Percentiles rank a stretch among this genome's conserved stretches.
phyloP scores from a whole-genome alignment of 805 yeast genomes.

The Clavispora carvajalis region DNA sequence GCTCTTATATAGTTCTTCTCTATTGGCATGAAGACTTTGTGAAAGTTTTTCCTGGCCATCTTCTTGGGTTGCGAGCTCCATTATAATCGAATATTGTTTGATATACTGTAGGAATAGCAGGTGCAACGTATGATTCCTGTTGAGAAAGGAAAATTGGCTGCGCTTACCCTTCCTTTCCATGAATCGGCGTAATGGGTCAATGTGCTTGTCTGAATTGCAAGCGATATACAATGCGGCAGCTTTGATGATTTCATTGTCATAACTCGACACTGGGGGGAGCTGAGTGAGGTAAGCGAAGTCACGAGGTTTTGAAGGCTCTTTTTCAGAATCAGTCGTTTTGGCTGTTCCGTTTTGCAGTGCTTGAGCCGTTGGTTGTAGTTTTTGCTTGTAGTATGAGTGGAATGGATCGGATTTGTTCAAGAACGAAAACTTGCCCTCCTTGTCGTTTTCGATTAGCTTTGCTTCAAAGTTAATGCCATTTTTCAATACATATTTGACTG shows the following conservation, averaged over 20 bases:
- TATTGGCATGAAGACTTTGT: conserved; percentile 16
- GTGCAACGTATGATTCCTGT: conserved; percentile 56
- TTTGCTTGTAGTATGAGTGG: conserved; percentile 52
- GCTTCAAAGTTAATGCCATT: conserved; percentile 67
- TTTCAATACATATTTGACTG: conserved; percentile 62
- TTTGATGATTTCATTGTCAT: conserved; percentile 67
- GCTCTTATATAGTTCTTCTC: conserved; percentile 34
- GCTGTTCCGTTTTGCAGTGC: conserved; percentile 3
- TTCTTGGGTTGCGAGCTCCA: conserved; percentile 12
- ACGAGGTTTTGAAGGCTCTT: conserved; percentile 9
- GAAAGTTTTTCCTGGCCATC: conserved; percentile 3
- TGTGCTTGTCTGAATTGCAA: conserved; percentile 47
- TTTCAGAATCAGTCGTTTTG: conserved; percentile 19
- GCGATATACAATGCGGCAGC: conserved; percentile 68
- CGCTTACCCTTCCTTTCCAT: conserved; percentile 31
- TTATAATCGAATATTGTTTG: conserved; percentile 45
- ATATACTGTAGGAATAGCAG: conserved; percentile 44
- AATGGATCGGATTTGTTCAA: conserved; percentile 49
- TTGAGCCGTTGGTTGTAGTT: conserved; percentile 22
- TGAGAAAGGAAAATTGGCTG: conserved; percentile 65
- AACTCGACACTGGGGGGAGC: conserved; percentile 43
- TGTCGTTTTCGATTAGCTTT: conserved; percentile 44
- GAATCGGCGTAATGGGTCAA: conserved; percentile 29
- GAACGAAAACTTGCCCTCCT: conserved; percentile 59
- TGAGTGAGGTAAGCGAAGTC: conserved; percentile 22